Evolutionary conservation across 768 basidiomycete species (phyloP), one percentile per base, ranked within the genome.

Genomic region (Russula ochroleuca): DNA sequence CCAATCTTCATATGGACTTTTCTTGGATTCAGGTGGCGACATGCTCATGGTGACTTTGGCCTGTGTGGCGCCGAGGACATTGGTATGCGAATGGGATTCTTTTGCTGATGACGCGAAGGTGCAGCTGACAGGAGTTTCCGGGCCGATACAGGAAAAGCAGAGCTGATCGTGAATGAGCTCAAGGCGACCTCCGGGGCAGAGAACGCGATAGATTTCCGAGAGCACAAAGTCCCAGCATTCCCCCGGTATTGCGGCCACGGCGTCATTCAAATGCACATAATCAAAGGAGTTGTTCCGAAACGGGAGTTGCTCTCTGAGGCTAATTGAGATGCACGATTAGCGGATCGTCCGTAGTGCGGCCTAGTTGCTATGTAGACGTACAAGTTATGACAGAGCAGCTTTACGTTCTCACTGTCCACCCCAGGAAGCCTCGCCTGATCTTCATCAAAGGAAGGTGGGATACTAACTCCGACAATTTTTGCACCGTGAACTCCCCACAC

Each of bases 151-250:
- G 1, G 88, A 85, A 68, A 89, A 90, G 66, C 81, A 72, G 38
- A 88, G 74, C 68, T 86, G 75, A 72, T 92, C 90, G 72, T 90
- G 87, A 56, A 92, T 83, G 53, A 91, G 69, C 72, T 93, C 91
- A 2, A 92, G 74, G 10, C 82, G 80, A 4, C 91, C 90, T 17
- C 79, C 82, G 7, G 77, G 77, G 14, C 74, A 75, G 15, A 92
- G 77, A 11, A 92, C 79, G 28, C 91, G 85, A 17, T 78, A 72
- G 5, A 80, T 81, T 78, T 93, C 87, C 0, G 70, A 66, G 21
- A 92, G 62, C 13, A 92, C 75, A 19, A 74, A 73, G 37, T 79
- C 74, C 90, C 90, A 92, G 43, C 78, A 73, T 6, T 80, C 75
- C 49, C 78, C 72, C 0, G 88, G 88, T 53, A 93, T 78, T 68